A percentile compares a stretch with the other conserved stretches of the same genome.
Conservation (phyloP, 345 rosid species). For the Pistacia vera region DNA sequence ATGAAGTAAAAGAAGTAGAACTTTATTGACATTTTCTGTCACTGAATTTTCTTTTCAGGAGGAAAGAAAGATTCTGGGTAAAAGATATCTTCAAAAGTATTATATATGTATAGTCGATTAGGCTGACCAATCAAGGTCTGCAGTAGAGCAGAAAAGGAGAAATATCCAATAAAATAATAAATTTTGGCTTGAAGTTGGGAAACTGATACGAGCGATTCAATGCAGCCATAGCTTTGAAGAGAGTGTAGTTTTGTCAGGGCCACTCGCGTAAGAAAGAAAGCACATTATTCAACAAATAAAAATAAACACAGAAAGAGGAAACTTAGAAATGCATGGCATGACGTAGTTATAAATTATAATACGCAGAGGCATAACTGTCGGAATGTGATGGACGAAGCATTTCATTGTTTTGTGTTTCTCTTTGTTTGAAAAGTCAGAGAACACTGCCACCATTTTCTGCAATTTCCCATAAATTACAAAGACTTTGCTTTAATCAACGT, state of each 20-base stretch:
- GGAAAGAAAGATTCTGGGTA: conserved; percentile 13
- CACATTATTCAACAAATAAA: conserved; percentile 4
- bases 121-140: background rate
- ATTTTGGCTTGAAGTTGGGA: no score
- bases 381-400: conserved; percentile 11
- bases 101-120: background rate
- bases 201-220: conserved; percentile 18
- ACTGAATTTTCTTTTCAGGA: conserved; percentile 12
- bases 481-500: background rate
- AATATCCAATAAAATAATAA: no score
- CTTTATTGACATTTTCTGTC: background rate
- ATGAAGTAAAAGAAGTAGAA: background rate
- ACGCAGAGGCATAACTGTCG: conserved; percentile 8
- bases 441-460: background rate
- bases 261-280: background rate
- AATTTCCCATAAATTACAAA: background rate
- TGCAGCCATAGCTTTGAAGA: conserved; percentile 7
- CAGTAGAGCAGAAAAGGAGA: background rate
- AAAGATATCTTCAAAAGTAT: background rate
- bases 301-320: background rate
- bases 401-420: background rate
- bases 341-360: background rate
- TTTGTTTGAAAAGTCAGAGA: conserved; percentile 1
- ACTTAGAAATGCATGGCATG: background rate
- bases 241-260: background rate